phyloP scores from a whole-genome alignment of 2,329 filamentous ascomycete species.

The Talaromyces amestolkiae region DNA sequence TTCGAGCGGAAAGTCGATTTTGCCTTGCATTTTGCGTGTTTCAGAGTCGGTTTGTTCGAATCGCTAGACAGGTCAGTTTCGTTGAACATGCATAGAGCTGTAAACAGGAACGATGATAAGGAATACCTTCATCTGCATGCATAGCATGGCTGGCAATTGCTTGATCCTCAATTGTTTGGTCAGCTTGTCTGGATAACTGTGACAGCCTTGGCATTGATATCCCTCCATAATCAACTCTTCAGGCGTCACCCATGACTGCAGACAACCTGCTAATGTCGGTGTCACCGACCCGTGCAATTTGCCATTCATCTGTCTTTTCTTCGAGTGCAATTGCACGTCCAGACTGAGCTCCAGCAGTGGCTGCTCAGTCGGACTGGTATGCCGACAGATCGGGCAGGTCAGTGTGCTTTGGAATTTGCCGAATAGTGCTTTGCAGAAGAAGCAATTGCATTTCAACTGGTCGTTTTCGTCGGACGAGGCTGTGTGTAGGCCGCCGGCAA shows the following conservation, averaged over 20 bases:
- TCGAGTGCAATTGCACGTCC: slow-evolving; percentile 72
- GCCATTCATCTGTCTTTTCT: slow-evolving; percentile 48
- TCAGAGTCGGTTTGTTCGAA: slow-evolving; percentile 75
- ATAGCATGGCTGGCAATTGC: slow-evolving; percentile 80
- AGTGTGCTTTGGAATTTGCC: slow-evolving; percentile 88
- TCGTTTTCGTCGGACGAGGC: slow-evolving; percentile 47
- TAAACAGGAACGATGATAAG: not conserved
- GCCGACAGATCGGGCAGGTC: slow-evolving; percentile 83
- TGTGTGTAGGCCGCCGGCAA: slow-evolving; percentile 80
- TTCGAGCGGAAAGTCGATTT: slow-evolving; percentile 78
- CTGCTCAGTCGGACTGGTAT: slow-evolving; percentile 77
- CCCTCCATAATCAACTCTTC: slow-evolving; percentile 74
- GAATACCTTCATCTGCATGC: slow-evolving; percentile 82
- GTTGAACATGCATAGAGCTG: not conserved
- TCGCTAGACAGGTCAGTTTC: slow-evolving; percentile 40
- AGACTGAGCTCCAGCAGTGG: slow-evolving; percentile 89
- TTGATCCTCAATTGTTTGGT: slow-evolving; percentile 82
- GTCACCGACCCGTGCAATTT: slow-evolving; percentile 42
- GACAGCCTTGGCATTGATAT: slow-evolving; percentile 81
- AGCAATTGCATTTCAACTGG: slow-evolving; percentile 67
- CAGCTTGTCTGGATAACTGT: slow-evolving; percentile 68
- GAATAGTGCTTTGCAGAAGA: slow-evolving; percentile 92
- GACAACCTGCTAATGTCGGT: slow-evolving; percentile 67
- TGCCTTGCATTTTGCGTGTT: slow-evolving; percentile 83
- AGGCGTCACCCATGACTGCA: slow-evolving; percentile 82